Percentiles rank a stretch among this genome's conserved stretches.
Evolutionary conservation across 2,329 filamentous ascomycete species (phyloP).

Genomic region (Fonsecaea pugnacius): DNA sequence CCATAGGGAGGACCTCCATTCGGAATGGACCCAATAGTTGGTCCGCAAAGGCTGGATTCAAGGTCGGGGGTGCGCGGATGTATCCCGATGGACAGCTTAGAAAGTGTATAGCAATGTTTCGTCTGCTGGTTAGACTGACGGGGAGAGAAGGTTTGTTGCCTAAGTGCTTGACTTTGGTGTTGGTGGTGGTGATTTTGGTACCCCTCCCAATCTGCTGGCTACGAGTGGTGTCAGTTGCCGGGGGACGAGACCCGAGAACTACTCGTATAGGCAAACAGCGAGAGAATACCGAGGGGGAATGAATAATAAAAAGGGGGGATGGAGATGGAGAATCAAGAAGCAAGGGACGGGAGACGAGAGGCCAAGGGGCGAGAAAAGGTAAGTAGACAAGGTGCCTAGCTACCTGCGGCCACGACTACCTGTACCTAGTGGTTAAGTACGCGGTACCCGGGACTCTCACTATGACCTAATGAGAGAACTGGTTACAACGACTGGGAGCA

Average conservation of each 20-base stretch:
- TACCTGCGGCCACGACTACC: neutral
- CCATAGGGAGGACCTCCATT: neutral
- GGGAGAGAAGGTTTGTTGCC: neutral
- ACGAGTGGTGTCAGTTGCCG: neutral
- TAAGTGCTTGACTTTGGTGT: neutral
- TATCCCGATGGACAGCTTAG: constrained; percentile 13
- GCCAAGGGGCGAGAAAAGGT: neutral
- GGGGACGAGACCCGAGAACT: neutral
- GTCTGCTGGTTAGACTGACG: neutral
- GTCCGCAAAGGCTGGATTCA: neutral
- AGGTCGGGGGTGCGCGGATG: constrained; percentile 5
- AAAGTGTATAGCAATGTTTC: constrained; percentile 4
- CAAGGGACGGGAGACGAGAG: neutral
- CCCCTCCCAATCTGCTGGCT: neutral
- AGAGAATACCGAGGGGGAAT: neutral
- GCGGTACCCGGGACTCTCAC: neutral
- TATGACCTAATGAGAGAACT: neutral
- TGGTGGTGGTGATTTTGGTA: neutral
- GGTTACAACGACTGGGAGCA: neutral
- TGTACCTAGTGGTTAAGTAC: neutral
- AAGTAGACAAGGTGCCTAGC: neutral
- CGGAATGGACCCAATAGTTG: neutral
- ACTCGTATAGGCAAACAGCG: neutral
- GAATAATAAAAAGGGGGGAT: neutral
- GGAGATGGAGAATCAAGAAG: neutral